Evolutionary conservation across 2,329 filamentous ascomycete species (phyloP).

Genomic region (Periglandula ipomoeae): DNA sequence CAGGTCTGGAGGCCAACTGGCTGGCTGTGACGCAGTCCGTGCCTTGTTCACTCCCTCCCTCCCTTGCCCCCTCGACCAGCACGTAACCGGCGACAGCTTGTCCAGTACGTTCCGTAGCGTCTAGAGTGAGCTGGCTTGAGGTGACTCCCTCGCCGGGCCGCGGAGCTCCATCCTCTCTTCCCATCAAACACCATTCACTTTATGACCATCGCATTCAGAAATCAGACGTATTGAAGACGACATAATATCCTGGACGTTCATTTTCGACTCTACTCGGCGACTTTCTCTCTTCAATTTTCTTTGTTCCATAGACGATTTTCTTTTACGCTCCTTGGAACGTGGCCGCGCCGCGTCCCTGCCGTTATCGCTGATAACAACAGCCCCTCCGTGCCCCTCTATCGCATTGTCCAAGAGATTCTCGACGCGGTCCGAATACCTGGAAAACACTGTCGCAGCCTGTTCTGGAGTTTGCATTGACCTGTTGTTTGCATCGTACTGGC

Average conservation of each 20-base stretch:
- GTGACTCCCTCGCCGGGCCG: slow-evolving; percentile 5
- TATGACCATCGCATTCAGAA: neutral
- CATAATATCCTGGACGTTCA: slow-evolving; percentile 2
- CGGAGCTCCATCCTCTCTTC: slow-evolving; percentile 4
- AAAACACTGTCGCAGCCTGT: neutral
- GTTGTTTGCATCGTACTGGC: neutral
- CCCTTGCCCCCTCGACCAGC: too few relatives aligned
- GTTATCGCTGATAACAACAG: slow-evolving; percentile 5
- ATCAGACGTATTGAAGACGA: slow-evolving; percentile 6
- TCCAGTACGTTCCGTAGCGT: too few relatives aligned
- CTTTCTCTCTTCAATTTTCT: neutral
- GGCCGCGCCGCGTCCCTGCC: slow-evolving; percentile 1
- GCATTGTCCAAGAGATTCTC: neutral
- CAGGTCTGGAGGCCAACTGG: neutral
- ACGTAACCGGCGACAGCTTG: too few relatives aligned
- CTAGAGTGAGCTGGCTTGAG: too few relatives aligned
- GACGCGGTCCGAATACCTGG: slow-evolving; percentile 1
- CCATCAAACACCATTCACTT: slow-evolving; percentile 1
- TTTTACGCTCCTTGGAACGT: neutral
- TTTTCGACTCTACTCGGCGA: neutral
- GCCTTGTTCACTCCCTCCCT: neutral
- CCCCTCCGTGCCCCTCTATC: slow-evolving; percentile 10
- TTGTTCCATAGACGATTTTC: neutral
- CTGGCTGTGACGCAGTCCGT: neutral
- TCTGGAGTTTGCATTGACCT: neutral